Percentiles rank a stretch among this genome's conserved stretches.
phyloP scores from a whole-genome alignment of 768 basidiomycete genomes.

The Hygrophorus russula region DNA sequence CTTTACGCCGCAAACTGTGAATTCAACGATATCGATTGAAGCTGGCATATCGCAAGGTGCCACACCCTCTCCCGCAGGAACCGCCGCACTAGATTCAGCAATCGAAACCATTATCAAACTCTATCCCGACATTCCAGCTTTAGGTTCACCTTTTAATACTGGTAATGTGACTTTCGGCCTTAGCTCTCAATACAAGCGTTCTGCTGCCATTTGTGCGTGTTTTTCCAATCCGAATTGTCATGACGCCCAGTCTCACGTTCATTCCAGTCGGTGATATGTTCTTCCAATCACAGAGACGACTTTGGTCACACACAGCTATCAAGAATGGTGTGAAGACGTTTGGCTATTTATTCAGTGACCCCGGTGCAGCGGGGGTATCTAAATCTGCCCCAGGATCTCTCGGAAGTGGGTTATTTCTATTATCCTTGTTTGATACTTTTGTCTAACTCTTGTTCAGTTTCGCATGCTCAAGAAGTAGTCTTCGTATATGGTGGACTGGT shows the following conservation, averaged over 20 bases:
- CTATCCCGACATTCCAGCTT: conserved; percentile 30
- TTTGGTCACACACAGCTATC: background rate
- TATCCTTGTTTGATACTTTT: background rate
- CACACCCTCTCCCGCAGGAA: conserved; percentile 20
- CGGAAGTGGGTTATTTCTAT: background rate
- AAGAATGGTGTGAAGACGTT: background rate
- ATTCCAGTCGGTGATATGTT: background rate
- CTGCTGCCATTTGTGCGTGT: conserved; percentile 13
- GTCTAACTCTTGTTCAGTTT: conserved; percentile 11
- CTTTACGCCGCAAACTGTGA: conserved; percentile 15
- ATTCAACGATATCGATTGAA: conserved; percentile 17
- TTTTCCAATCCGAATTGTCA: too few relatives aligned
- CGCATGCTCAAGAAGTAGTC: conserved; percentile 18
- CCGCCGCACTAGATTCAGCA: conserved; percentile 11
- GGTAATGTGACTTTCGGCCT: conserved; percentile 34
- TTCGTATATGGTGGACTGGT: conserved; percentile 19
- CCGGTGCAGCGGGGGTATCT: background rate
- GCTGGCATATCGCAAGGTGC: conserved; percentile 16
- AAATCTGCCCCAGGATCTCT: background rate
- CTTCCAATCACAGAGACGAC: background rate
- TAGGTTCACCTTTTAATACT: conserved; percentile 35
- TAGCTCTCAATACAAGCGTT: conserved; percentile 20
- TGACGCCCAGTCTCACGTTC: background rate
- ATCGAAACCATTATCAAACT: conserved; percentile 20
- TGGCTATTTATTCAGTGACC: background rate